Base-by-base conservation (phyloP, 345 rosid species). In the Boechera divaricarpa region DNA sequence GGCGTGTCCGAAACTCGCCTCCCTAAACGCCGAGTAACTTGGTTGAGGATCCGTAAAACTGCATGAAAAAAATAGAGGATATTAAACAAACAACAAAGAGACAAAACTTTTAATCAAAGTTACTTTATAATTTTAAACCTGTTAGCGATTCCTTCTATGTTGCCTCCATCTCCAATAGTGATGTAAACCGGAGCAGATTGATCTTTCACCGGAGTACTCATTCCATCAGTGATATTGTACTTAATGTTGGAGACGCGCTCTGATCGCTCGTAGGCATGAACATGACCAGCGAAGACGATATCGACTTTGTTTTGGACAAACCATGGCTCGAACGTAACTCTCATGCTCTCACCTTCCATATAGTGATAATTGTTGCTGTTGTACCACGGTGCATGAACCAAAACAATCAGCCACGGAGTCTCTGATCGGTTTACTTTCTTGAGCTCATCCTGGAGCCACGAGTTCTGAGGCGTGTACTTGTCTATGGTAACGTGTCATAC, bases 81-180 rank as follows among this genome's bases (percentile, higher is more conserved):
- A 0, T 68, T 76, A 4, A 61, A 60, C 26, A 68, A 67, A 44
- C 4, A 39, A 29, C 0, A 51, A 4, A 52, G 16, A 67, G 0
- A 16, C 9, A 1, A 54, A 67, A 7, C 2, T 5, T 1, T 62
- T 0, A 54, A 21, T 6, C 26, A n/a, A 18, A 21, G 8, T 12
- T 18, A 39, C 0, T 21, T 33, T 33, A 32, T 21, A 55, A 33
- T 24, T 49, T 15, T 45, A 54, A 62, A 87, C 91, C 71, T 72
- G 10, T 59, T 80, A 16, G 91, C 91, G 16, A 88, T 74, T 78
- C 96, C 96, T 87, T 90, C 96, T 3, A 84, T 85, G 70, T 90
- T 90, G 41, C 95, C 95, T 67, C 92, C 95, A 69, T 88, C 95
- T 15, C 94, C 92, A 7, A 90, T 87, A 4, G 87, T 90, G 21